Base-by-base conservation (phyloP, 2,329 filamentous ascomycete species). In the Sphaerulina vaccinii region DNA sequence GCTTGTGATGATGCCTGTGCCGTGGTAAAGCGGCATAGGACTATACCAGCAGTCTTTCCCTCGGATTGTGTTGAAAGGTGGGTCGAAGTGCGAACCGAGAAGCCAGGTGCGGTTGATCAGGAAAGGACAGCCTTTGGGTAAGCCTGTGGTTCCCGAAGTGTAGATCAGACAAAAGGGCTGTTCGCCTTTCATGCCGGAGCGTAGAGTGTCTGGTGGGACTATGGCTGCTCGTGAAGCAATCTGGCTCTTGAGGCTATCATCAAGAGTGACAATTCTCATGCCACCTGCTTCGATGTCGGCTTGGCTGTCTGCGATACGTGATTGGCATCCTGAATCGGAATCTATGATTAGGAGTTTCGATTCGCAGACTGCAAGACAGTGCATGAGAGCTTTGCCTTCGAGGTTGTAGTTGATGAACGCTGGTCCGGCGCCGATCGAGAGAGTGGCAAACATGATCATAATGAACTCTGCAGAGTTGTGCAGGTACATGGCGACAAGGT, bases 21-120 rank as follows among this genome's bases (percentile, higher is more conserved):
- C 86, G 67, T 91, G 87, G 65, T 90, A 90, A 22, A 88, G 72
- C 0, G 81, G 87, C 86, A 90, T 90, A 65, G 85, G 87, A 63
- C 82, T 79, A 65, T 89, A 90, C 79, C 83, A 88, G 35, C 83
- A 74, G 65, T 88, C 83, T 41, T 79, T 83, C 55, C 93, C 52
- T 56, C 73, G 46, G 65, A 65, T 19, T 67, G 70, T 27, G 65
- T 73, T 56, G 62, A 62, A 44, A 61, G 62, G 11, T 69, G 64
- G 46, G 56, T 68, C 55, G 68, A 65, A 16, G 58, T 62, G 18
- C 11, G 61, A 61, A 2, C 72, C 68, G 3, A 73, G 58, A 0
- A 63, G 62, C 46, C 73, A 73, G 3, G 76, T 64, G 40, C 80
- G 75, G 2, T 73, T 68, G 9, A 79, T 75, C 16, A 80, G 81